phyloP scores from a whole-genome alignment of 108 stramenopile genomes.

The Skeletonema potamos region DNA sequence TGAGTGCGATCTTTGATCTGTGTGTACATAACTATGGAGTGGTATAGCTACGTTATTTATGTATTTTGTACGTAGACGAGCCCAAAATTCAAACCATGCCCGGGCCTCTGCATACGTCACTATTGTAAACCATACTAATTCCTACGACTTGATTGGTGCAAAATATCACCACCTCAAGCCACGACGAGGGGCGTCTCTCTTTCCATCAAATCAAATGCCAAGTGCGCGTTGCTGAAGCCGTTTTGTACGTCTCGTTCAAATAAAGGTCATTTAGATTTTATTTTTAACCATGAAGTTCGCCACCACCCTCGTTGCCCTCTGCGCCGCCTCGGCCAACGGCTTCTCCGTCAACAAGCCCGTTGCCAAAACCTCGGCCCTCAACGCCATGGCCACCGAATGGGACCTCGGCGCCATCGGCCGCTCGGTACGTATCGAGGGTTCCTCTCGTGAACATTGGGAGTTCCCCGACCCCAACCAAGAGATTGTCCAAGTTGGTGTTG shows the following conservation, averaged over 20 bases:
- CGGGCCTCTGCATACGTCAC: not conserved
- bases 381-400: slow-evolving; percentile 43
- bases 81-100: not conserved
- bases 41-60: not conserved
- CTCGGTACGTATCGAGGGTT: slow-evolving; percentile 49
- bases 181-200: not conserved
- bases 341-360: slow-evolving; percentile 32
- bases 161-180: not conserved
- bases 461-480: slow-evolving; percentile 57
- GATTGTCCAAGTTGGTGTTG: slow-evolving; percentile 52
- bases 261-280: not conserved
- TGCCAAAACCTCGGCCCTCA: not conserved
- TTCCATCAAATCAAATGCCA: not conserved
- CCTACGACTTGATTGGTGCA: not conserved
- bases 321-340: slow-evolving; percentile 41
- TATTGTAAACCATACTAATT: not conserved
- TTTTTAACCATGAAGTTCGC: slow-evolving; percentile 38
- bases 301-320: slow-evolving; percentile 32
- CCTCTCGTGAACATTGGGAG: slow-evolving; percentile 52
- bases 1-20: too few relatives aligned
- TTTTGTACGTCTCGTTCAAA: not conserved
- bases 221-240: too few relatives aligned
- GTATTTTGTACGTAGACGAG: not conserved
- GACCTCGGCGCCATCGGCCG: slow-evolving; percentile 45
- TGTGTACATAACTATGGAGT: too few relatives aligned